Conservation (phyloP, 208 protist species). For the Balamuthia mandrillaris region DNA sequence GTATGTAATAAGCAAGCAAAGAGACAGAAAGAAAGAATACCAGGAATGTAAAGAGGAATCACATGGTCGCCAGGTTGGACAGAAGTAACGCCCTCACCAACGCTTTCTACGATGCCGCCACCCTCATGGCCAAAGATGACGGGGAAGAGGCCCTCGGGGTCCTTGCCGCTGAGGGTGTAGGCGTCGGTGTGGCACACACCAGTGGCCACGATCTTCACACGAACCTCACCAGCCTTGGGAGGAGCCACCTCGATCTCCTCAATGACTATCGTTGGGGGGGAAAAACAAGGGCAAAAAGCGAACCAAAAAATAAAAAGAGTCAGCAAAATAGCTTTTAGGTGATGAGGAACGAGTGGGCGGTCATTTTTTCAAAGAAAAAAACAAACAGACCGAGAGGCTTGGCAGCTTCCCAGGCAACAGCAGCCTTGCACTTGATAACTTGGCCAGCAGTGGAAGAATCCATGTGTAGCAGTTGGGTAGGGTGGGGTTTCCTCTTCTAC, state of each 20-base stretch:
- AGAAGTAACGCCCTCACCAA: constrained; percentile 78
- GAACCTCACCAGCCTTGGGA: constrained; percentile 77
- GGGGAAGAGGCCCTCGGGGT: constrained; percentile 80
- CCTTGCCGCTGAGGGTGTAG: constrained; percentile 75
- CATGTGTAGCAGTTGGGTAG: too few species aligned
- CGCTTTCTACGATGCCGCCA: constrained; percentile 77
- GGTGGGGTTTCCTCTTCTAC: too few species aligned
- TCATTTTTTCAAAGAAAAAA: too few species aligned
- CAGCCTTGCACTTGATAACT: constrained; percentile 71
- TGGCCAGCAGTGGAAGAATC: constrained; percentile 42
- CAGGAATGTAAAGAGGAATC: too few species aligned
- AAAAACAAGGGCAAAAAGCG: background rate
- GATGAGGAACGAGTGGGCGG: too few species aligned
- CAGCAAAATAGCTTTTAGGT: too few species aligned
- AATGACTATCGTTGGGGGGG: too few species aligned
- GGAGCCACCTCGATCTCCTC: constrained; percentile 75
- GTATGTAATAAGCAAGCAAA: too few species aligned
- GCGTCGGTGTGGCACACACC: constrained; percentile 84
- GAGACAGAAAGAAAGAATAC: too few species aligned
- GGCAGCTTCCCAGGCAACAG: constrained; percentile 74
- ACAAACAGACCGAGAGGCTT: constrained; percentile 45
- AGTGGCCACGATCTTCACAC: constrained; percentile 70
- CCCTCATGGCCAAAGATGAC: constrained; percentile 81
- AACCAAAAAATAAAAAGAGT: background rate
- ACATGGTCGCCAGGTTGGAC: too few species aligned